Evolutionary conservation across 2,329 filamentous ascomycete genomes (phyloP), one percentile per base, ranked within the genome.

Genomic region (Colletotrichum paranaense): DNA sequence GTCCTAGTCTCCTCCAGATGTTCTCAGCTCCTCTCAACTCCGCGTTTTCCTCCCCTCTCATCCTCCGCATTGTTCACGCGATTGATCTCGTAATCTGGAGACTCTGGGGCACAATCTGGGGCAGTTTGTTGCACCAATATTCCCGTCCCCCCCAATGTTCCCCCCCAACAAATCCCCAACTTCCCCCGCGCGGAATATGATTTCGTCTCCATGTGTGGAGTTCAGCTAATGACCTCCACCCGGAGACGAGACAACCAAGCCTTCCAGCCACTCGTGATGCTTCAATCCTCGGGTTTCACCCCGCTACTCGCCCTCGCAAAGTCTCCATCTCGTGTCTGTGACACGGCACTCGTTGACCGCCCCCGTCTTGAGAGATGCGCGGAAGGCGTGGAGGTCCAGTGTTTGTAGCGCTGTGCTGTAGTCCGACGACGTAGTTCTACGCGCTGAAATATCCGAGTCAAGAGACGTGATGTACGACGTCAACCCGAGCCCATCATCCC

Each of bases 161-260:
- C 30, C 30, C 30, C 35, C 62, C 24, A 62, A 46, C 14, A 35
- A 26, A 35, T n/a, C 62, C 53, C 67, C 46, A 53, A 63, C 14
- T n/a, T 70, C 67, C 68, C 68, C 68, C 68, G 68, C 68, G 68
- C 68, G 63, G 63, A 71, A 63, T 60, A 56, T 24, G 16, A 9
- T n/a, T 46, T 19, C 42, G 16, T 32, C 9, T 7, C 19, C 46
- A 63, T 53, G 60, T 63, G 60, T 46, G 42, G 42, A 11, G 24
- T 35, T 52, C 5, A 24, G 9, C 14, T 53, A 11, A 28, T 19
- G 32, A 62, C 7, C 66, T 62, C 49, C 46, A 16, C 24, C 28
- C 11, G 26, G 42, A 53, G 19, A 24, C 6, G 19, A 24, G 19
- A 42, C 16, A 12, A 19, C 32, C 11, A 52, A 11, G 5, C 26